These are phyloP conservation scores for Leccinum uliginosum DNA, from an alignment of 768 basidiomycete genomes.

Conservation along the genomic window DNA sequence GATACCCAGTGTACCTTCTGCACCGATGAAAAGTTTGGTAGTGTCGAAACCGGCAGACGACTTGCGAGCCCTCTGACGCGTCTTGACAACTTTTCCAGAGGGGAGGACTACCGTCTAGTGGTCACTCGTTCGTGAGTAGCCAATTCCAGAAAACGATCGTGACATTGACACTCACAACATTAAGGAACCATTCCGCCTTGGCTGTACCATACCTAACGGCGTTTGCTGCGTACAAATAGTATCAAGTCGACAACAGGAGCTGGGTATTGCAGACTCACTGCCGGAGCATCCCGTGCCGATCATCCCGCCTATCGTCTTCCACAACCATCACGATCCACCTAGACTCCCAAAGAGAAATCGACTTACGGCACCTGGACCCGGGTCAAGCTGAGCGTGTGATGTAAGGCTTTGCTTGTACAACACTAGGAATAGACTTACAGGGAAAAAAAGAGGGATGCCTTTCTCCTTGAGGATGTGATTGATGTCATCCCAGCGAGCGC, in stretches of 20 bases:
- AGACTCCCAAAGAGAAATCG: constrained; percentile 1
- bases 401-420: not conserved
- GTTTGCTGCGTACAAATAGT: constrained; percentile 45
- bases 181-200: constrained; percentile 84
- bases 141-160: not conserved
- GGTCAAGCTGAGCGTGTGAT: constrained; percentile 51
- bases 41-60: constrained; percentile 85
- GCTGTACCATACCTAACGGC: constrained; percentile 87
- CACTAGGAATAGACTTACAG: constrained; percentile 42
- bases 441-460: constrained; percentile 81
- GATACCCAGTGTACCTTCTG: constrained; percentile 86
- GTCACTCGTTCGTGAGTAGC: not conserved
- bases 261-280: constrained; percentile 43
- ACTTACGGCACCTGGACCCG: constrained; percentile 65
- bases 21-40: constrained; percentile 86
- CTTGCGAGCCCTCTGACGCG: constrained; percentile 72
- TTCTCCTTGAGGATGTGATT: constrained; percentile 63
- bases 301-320: constrained; percentile 83
- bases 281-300: constrained; percentile 83
- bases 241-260: not conserved
- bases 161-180: constrained; percentile 46
- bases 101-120: constrained; percentile 78
- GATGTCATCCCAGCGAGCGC: constrained; percentile 75
- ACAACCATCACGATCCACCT: constrained; percentile 8
- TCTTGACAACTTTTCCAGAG: constrained; percentile 83